Evolutionary conservation across 352 stramenopile species (phyloP).

Genomic region (Phytopythium vexans): DNA sequence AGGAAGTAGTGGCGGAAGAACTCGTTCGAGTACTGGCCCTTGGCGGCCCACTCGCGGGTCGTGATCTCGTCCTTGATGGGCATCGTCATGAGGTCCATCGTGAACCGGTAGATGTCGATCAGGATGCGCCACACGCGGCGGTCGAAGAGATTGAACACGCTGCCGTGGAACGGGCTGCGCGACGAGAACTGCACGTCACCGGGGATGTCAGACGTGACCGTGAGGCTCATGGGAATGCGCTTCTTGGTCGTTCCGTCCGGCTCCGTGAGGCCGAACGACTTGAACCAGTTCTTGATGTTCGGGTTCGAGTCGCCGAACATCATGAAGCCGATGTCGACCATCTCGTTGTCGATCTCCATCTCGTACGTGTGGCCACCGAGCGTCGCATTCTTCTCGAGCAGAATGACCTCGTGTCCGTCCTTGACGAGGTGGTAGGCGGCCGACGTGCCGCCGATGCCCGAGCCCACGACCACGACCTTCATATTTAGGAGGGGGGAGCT

Average conservation of each 20-base stretch:
- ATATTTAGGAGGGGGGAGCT: constrained; percentile 21
- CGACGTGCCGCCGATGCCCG: constrained; percentile 79
- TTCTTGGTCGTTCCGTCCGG: constrained; percentile 83
- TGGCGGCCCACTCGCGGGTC: constrained; percentile 70
- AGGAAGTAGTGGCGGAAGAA: constrained; percentile 90
- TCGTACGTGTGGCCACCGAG: constrained; percentile 83
- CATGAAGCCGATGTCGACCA: constrained; percentile 88
- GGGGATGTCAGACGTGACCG: constrained; percentile 75
- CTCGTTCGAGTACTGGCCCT: constrained; percentile 71
- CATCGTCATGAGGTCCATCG: constrained; percentile 84
- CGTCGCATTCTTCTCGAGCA: constrained; percentile 80
- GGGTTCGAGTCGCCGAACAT: constrained; percentile 90
- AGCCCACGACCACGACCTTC: constrained; percentile 85
- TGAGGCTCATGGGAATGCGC: constrained; percentile 87
- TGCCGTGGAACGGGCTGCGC: constrained; percentile 65
- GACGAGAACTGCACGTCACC: constrained; percentile 87
- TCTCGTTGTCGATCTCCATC: constrained; percentile 85
- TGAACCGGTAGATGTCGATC: constrained; percentile 86
- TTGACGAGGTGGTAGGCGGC: constrained; percentile 83
- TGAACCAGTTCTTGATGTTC: constrained; percentile 90
- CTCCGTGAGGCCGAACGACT: constrained; percentile 80
- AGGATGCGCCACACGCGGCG: constrained; percentile 80
- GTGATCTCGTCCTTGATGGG: constrained; percentile 71
- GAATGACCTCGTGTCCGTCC: constrained; percentile 77
- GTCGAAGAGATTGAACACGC: constrained; percentile 65